Conservation (phyloP, 352 stramenopile genomes). For the Blastocystis sp. region DNA sequence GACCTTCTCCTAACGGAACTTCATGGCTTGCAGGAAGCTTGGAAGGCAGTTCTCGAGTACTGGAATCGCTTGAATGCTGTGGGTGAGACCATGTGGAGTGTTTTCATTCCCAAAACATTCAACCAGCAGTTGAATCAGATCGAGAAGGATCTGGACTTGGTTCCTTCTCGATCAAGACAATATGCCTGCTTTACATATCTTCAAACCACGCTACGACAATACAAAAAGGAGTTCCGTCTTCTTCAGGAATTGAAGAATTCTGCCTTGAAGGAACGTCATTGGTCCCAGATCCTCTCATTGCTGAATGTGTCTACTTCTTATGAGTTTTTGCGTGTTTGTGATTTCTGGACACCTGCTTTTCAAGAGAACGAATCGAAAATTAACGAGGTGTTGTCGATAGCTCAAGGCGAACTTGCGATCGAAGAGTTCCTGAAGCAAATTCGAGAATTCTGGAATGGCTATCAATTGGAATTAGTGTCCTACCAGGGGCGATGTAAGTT, state of each 20-base stretch:
- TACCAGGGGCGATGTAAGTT: conserved; percentile 88
- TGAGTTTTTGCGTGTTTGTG: conserved; percentile 86
- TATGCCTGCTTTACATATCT: conserved; percentile 94
- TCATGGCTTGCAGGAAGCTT: conserved; percentile 91
- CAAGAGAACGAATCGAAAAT: conserved; percentile 85
- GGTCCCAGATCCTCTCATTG: conserved; percentile 89
- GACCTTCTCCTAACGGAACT: conserved; percentile 74
- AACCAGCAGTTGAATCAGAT: conserved; percentile 89
- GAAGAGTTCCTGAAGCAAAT: conserved; percentile 95
- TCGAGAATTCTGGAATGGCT: conserved; percentile 79
- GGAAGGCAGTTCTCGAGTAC: conserved; percentile 83
- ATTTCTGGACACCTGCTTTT: conserved; percentile 92
- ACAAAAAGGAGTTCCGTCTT: conserved; percentile 83
- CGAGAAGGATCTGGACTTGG: conserved; percentile 85
- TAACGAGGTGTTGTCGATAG: conserved; percentile 87
- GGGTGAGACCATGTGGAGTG: conserved; percentile 86
- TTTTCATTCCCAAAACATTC: conserved; percentile 85
- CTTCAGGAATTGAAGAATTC: conserved; percentile 95
- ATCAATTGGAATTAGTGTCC: conserved; percentile 81
- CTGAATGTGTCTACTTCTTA: conserved; percentile 84
- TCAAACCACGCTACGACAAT: conserved; percentile 82
- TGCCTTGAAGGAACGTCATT: conserved; percentile 94
- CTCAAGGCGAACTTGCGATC: conserved; percentile 97
- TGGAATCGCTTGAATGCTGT: conserved; percentile 79
- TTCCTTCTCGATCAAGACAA: conserved; percentile 89